phyloP scores from a whole-genome alignment of 1,284 basidiomycete genomes.

The Trichosporon sp. region DNA sequence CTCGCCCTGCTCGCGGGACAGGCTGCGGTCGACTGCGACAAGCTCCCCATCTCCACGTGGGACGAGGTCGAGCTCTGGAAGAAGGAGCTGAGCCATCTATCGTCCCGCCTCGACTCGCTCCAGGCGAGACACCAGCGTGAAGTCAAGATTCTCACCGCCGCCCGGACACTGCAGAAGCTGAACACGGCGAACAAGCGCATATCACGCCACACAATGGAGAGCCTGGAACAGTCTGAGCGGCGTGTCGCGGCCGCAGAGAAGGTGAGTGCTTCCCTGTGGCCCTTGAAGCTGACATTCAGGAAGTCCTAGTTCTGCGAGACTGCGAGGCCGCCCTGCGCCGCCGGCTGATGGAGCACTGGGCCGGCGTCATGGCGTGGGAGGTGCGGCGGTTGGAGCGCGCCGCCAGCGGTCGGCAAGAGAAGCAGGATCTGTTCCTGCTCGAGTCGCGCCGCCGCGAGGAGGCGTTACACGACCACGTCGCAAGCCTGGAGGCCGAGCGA shows the following conservation, averaged over 20 bases:
- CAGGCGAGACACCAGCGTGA: constrained; percentile 55
- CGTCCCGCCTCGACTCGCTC: constrained; percentile 47
- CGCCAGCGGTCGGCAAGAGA: constrained; percentile 21
- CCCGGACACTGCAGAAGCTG: constrained; percentile 55
- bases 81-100: constrained; percentile 60
- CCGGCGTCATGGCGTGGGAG: constrained; percentile 57
- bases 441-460: constrained; percentile 37
- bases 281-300: constrained; percentile 38
- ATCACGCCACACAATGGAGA: constrained; percentile 56
- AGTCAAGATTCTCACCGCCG: constrained; percentile 57
- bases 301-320: constrained; percentile 52
- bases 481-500: constrained; percentile 33
- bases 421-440: constrained; percentile 8
- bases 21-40: constrained; percentile 71
- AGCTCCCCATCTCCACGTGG: constrained; percentile 71
- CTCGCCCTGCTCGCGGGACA: constrained; percentile 82
- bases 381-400: constrained; percentile 49
- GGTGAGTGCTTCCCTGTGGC: constrained; percentile 35
- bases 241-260: constrained; percentile 55
- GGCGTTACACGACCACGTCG: constrained; percentile 30
- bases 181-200: constrained; percentile 55
- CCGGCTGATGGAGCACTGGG: constrained; percentile 57
- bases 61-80: constrained; percentile 90
- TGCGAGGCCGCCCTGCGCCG: constrained; percentile 51
- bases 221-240: constrained; percentile 55